Conservation (phyloP, 2,329 filamentous ascomycete genomes). For the Cytospora mali region DNA sequence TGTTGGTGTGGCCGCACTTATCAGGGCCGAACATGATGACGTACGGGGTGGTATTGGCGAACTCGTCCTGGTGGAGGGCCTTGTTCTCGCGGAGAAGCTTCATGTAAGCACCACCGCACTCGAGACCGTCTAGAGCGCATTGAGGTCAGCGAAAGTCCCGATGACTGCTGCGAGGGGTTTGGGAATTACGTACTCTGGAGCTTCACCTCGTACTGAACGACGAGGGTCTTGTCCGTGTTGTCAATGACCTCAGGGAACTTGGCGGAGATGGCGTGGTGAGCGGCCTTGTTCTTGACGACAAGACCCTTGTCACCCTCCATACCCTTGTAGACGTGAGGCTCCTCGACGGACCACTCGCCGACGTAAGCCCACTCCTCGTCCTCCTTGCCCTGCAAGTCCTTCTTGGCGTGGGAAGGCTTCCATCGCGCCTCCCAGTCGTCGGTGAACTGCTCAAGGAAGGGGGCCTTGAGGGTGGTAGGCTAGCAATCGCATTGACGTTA, state of each 20-base stretch:
- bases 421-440: conserved; percentile 93
- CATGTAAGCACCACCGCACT: conserved; percentile 98
- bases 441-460: conserved; percentile 98
- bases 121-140: conserved; percentile 72
- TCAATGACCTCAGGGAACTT: conserved; percentile 97
- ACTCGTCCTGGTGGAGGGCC: conserved; percentile 95
- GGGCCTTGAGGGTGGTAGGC: conserved; percentile 86
- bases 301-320: conserved; percentile 95
- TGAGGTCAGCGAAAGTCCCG: conserved; percentile 1
- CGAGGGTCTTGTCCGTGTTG: conserved; percentile 95
- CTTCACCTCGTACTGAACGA: conserved; percentile 99
- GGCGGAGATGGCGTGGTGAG: conserved; percentile 98
- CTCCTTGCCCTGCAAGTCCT: conserved; percentile 74
- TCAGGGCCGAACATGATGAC: conserved; percentile 99
- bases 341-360: conserved; percentile 95
- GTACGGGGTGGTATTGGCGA: conserved; percentile 95
- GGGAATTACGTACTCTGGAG: conserved; percentile 76
- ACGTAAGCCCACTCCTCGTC: conserved; percentile 98
- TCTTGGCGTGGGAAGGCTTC: conserved; percentile 96
- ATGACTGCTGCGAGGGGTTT: background rate
- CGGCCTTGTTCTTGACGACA: conserved; percentile 95
- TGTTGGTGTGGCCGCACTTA: conserved; percentile 99
- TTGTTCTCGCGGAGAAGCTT: conserved; percentile 99
- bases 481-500: conserved; percentile 42
- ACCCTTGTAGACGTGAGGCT: conserved; percentile 86